Conservation (phyloP, 768 basidiomycete species). For the Amyloporia xantha region DNA sequence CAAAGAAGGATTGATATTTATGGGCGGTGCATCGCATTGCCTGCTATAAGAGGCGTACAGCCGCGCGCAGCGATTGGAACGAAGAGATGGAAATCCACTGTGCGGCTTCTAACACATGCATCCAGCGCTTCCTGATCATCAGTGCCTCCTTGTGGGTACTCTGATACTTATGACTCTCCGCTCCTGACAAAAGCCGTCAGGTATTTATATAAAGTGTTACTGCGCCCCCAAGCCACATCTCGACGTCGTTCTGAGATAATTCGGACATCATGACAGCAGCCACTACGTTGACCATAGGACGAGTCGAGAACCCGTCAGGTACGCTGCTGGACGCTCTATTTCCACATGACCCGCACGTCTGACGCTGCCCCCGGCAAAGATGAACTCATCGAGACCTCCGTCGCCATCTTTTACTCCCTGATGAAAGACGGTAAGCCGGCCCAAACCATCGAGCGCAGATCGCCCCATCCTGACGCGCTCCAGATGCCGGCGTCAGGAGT, state of each 20-base stretch:
- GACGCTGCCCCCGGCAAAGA: conserved; percentile 1
- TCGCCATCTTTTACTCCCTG: conserved; percentile 8
- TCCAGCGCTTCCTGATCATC: too few relatives aligned
- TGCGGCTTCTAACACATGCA: too few relatives aligned
- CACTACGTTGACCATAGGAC: conserved; percentile 1
- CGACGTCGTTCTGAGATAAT: neutral
- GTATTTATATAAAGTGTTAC: neutral
- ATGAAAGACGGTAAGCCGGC: conserved; percentile 14
- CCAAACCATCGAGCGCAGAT: neutral
- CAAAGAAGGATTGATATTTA: neutral
- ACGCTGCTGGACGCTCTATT: neutral
- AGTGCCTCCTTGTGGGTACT: too few relatives aligned
- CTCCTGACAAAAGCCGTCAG: neutral
- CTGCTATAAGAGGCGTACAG: neutral
- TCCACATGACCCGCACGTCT: neutral
- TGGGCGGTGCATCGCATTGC: neutral
- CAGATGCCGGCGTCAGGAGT: conserved; percentile 8
- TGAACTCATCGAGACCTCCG: conserved; percentile 4
- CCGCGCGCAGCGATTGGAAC: too few relatives aligned
- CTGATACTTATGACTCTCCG: too few relatives aligned
- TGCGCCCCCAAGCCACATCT: neutral
- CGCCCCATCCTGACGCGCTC: neutral
- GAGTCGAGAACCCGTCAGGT: conserved; percentile 6
- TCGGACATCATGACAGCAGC: conserved; percentile 3
- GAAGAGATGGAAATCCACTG: too few relatives aligned